A percentile compares a stretch with the other conserved stretches of the same genome.
These are phyloP conservation scores for Zoysia matrella DNA, from an alignment of 202 grass and related monocot species.

Conservation along the genomic window DNA sequence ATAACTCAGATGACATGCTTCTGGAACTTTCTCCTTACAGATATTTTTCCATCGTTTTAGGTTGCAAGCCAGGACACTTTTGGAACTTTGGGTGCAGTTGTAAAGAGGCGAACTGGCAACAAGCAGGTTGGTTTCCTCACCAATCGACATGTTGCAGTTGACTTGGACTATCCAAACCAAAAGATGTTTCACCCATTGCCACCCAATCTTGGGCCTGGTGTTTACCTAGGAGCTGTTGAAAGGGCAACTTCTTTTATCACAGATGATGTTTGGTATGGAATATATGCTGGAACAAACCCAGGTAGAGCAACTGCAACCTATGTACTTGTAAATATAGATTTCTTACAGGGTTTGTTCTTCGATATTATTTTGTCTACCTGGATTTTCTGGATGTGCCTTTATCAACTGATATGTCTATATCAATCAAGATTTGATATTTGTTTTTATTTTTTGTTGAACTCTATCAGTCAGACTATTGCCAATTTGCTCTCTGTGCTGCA, in stretches of 20 bases:
- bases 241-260: constrained; percentile 98
- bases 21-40: constrained; percentile 18
- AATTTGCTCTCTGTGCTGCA: constrained; percentile 13
- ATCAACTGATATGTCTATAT: constrained; percentile 20
- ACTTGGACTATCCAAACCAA: constrained; percentile 96
- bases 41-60: constrained; percentile 41
- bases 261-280: constrained; percentile 99
- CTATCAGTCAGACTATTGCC: not conserved
- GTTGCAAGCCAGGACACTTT: constrained; percentile 98
- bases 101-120: constrained; percentile 88
- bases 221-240: constrained; percentile 98
- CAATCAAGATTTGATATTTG: constrained; percentile 21
- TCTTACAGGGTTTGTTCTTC: constrained; percentile 6
- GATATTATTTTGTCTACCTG: constrained; percentile 24
- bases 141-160: constrained; percentile 92
- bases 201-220: constrained; percentile 95
- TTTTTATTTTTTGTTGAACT: not conserved
- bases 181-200: constrained; percentile 99
- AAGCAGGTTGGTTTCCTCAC: constrained; percentile 98
- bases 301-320: constrained; percentile 66
- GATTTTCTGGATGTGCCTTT: not conserved
- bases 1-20: constrained; percentile 37
- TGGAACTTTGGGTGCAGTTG: constrained; percentile 93
- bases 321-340: constrained; percentile 33
- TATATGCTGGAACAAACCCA: constrained; percentile 99